Percentiles rank a stretch among this genome's conserved stretches.
These are phyloP conservation scores for Lycium barbarum DNA, from an alignment of 257 asterid species.

Conservation along the genomic window DNA sequence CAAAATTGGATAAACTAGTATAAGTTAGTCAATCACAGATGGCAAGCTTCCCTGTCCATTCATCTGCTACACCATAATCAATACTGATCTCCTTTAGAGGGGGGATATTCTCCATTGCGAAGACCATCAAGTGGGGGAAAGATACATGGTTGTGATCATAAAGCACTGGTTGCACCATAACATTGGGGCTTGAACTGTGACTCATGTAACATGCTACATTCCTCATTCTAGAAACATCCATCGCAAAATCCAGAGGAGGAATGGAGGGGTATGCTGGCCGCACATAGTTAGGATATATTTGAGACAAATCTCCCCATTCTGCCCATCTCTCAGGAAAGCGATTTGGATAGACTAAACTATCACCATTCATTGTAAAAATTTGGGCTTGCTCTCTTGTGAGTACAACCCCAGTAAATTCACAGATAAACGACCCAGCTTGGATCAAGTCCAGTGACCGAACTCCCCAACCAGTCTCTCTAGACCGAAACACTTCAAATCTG, in stretches of 20 bases:
- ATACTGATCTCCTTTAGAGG: constrained; percentile 83
- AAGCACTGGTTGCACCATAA: constrained; percentile 79
- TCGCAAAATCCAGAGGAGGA: constrained; percentile 84
- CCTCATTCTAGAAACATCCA: constrained; percentile 91
- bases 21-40: constrained; percentile 57
- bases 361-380: constrained; percentile 85
- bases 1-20: constrained; percentile 36
- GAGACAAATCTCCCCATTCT: constrained; percentile 85
- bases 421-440: constrained; percentile 89
- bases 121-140: constrained; percentile 89
- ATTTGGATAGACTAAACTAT: constrained; percentile 70
- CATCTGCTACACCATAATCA: constrained; percentile 91
- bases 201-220: constrained; percentile 88
- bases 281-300: constrained; percentile 61
- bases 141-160: constrained; percentile 74
- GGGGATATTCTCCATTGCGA: constrained; percentile 90
- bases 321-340: constrained; percentile 82
- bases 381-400: constrained; percentile 83
- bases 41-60: constrained; percentile 70
- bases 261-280: constrained; percentile 62
- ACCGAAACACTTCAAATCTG: constrained; percentile 84
- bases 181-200: constrained; percentile 79
- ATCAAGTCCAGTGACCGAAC: constrained; percentile 87
- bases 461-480: constrained; percentile 94
- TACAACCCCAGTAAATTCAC: constrained; percentile 87